Percentiles rank a stretch among this genome's conserved stretches.
Evolutionary conservation across 805 yeast species (phyloP).

Genomic region (Tetrapisispora taiwanensis): DNA sequence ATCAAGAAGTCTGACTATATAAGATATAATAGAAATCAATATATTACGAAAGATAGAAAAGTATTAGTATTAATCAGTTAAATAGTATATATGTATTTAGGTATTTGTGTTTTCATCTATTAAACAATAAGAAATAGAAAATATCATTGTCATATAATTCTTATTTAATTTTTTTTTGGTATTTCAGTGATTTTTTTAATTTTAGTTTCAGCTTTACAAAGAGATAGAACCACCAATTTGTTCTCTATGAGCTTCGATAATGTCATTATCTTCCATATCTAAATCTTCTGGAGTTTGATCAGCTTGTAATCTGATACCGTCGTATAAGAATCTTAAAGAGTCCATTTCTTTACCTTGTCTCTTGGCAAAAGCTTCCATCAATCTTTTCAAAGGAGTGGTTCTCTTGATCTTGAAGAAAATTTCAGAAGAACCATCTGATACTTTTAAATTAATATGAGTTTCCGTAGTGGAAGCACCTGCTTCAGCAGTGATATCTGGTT

Average conservation of each 20-base stretch:
- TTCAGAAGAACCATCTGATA: conserved; percentile 87
- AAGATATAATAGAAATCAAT: neutral
- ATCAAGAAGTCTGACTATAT: too few species aligned
- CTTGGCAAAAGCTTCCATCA: conserved; percentile 96
- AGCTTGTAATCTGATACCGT: conserved; percentile 81
- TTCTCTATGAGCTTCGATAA: conserved; percentile 93
- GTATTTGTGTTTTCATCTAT: too few species aligned
- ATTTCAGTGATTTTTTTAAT: too few species aligned
- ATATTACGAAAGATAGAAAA: too few species aligned
- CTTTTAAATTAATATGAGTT: conserved; percentile 87
- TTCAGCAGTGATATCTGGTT: conserved; percentile 35
- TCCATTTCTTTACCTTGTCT: conserved; percentile 86
- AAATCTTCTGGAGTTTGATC: conserved; percentile 88
- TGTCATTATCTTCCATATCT: conserved; percentile 92
- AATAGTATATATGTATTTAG: neutral
- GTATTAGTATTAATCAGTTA: neutral
- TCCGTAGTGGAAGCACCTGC: conserved; percentile 39
- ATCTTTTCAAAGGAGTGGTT: conserved; percentile 82
- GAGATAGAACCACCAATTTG: conserved; percentile 55
- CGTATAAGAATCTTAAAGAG: conserved; percentile 80
- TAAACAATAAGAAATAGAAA: too few species aligned
- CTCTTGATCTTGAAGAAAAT: conserved; percentile 91
- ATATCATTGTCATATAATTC: too few species aligned
- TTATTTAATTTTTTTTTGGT: too few species aligned
- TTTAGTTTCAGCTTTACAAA: too few species aligned